phyloP scores from a whole-genome alignment of 2,329 filamentous ascomycete genomes.

The Pleomassaria siparia region DNA sequence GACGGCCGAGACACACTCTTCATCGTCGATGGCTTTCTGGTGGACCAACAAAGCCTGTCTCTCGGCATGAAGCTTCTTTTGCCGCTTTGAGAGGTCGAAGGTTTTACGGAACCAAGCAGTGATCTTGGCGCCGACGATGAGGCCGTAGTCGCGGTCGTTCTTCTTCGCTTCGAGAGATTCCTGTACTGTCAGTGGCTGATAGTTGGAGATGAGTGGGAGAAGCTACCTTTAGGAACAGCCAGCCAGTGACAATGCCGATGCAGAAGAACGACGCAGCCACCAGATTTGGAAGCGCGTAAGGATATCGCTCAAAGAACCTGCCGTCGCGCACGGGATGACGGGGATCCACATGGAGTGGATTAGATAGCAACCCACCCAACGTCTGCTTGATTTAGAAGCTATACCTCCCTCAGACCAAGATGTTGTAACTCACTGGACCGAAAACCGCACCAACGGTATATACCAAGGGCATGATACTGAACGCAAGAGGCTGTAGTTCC shows the following conservation, averaged over 20 bases:
- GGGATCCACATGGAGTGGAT: conserved; percentile 75
- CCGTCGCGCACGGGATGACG: conserved; percentile 63
- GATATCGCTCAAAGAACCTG: conserved; percentile 72
- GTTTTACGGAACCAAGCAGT: conserved; percentile 26
- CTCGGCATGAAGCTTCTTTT: conserved; percentile 18
- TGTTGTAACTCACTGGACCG: conserved; percentile 60
- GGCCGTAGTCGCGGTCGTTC: conserved; percentile 70
- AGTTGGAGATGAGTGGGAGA: not conserved
- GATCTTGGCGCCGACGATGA: conserved; percentile 71
- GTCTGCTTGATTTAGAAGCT: conserved; percentile 31
- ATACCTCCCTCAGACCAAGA: not conserved
- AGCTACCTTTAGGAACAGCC: conserved; percentile 72
- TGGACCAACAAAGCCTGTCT: conserved; percentile 33
- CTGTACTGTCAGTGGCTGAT: conserved; percentile 32
- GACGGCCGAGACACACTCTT: conserved; percentile 12
- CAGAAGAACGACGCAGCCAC: conserved; percentile 76
- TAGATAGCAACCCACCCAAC: conserved; percentile 83
- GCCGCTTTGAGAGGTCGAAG: conserved; percentile 14
- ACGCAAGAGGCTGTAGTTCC: conserved; percentile 83
- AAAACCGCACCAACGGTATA: conserved; percentile 89
- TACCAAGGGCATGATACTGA: conserved; percentile 88
- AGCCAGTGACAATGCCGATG: conserved; percentile 70
- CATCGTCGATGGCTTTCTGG: conserved; percentile 20
- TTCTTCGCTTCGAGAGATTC: conserved; percentile 80
- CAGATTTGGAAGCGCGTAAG: conserved; percentile 83